Percentiles rank a stretch among this genome's conserved stretches.
These are phyloP conservation scores for Kwoniella botswanensis DNA, from an alignment of 768 basidiomycete species.

Conservation along the genomic window DNA sequence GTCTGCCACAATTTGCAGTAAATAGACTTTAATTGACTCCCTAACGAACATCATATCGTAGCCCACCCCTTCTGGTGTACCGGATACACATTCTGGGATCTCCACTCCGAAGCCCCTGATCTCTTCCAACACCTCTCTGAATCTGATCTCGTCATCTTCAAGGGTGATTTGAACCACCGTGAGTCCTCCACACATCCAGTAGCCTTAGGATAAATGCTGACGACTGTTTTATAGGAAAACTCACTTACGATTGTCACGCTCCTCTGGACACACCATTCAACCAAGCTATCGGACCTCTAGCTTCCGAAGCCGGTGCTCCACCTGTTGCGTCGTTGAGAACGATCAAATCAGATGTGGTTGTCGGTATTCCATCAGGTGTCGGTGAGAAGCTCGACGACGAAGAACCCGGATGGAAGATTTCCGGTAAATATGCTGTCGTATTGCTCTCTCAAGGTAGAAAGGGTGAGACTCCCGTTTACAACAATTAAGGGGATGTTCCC, in stretches of 20 bases:
- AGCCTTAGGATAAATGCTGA: not conserved
- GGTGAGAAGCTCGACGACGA: conserved; percentile 80
- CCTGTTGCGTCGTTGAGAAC: conserved; percentile 84
- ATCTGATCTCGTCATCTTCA: conserved; percentile 88
- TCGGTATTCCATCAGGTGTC: conserved; percentile 61
- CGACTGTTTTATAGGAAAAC: conserved; percentile 26
- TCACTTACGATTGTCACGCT: conserved; percentile 60
- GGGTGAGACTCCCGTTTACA: conserved; percentile 71
- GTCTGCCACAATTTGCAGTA: not conserved
- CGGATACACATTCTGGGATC: conserved; percentile 78
- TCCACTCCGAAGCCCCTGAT: conserved; percentile 58
- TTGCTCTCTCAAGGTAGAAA: conserved; percentile 86
- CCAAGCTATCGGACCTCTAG: conserved; percentile 89
- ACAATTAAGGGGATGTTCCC: conserved; percentile 6
- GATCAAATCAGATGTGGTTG: conserved; percentile 94
- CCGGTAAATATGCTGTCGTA: conserved; percentile 92
- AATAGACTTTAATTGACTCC: too few species aligned
- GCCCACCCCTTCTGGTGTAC: conserved; percentile 66
- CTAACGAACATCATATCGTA: not conserved
- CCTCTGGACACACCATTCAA: conserved; percentile 76
- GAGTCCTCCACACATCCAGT: conserved; percentile 62
- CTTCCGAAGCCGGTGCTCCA: conserved; percentile 83
- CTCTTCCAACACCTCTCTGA: conserved; percentile 87
- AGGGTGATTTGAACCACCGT: conserved; percentile 92
- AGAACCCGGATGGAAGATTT: conserved; percentile 95